A percentile compares a stretch with the other conserved stretches of the same genome.
Conservation (phyloP, 2,329 filamentous ascomycete species). For the Diaporthe nobilis region DNA sequence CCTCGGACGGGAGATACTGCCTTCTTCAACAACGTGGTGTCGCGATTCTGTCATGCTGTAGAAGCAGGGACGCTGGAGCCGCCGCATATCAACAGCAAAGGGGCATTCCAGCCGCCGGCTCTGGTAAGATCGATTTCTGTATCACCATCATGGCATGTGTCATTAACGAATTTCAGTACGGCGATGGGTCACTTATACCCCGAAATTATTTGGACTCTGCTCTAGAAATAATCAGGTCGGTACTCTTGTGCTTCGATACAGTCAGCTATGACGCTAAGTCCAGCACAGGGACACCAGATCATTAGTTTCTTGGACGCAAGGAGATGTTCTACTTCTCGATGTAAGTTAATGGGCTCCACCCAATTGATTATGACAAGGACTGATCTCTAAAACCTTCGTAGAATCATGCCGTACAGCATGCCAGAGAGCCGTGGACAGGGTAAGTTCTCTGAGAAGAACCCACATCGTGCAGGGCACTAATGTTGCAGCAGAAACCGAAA, state of each 20-base stretch:
- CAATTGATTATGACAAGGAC: background rate
- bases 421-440: background rate
- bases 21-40: slow-evolving; percentile 19
- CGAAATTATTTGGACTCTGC: background rate
- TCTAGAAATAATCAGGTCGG: slow-evolving; percentile 5
- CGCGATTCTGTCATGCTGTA: slow-evolving; percentile 7
- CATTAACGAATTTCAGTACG: background rate
- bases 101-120: background rate
- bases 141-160: background rate
- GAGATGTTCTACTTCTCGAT: background rate
- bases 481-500: background rate
- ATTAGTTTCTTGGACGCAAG: background rate
- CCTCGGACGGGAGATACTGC: slow-evolving; percentile 2
- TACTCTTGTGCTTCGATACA: background rate
- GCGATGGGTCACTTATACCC: slow-evolving; percentile 5
- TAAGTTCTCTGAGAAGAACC: rapidly evolving
- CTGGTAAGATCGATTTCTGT: background rate
- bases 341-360: background rate
- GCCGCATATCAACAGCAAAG: background rate
- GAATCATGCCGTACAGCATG: slow-evolving; percentile 10
- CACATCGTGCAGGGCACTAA: background rate
- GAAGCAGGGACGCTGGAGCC: slow-evolving; percentile 3
- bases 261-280: background rate
- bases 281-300: background rate
- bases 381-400: background rate